A percentile compares a stretch with the other conserved stretches of the same genome.
Conservation (phyloP, 345 rosid genomes). For the rapeseed (Brassica napus) region DNA sequence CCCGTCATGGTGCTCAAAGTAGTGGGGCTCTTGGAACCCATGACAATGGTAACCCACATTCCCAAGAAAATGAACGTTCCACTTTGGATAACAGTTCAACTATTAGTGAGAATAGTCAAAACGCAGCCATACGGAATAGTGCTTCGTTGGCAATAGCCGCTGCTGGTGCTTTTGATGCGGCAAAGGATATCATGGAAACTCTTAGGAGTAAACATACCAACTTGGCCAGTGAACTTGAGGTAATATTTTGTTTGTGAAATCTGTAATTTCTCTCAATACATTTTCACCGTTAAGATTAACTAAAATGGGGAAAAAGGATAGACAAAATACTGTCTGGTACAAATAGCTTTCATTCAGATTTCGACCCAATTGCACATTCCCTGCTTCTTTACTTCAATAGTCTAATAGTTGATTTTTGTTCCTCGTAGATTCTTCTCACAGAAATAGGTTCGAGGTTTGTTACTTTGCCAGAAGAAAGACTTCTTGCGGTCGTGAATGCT, state of each 20-base stretch:
- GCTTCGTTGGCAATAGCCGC: slow-evolving; percentile 74
- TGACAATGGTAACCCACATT: slow-evolving; percentile 74
- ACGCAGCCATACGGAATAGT: slow-evolving; percentile 62
- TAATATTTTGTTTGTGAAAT: not conserved
- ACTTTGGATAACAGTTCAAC: slow-evolving; percentile 62
- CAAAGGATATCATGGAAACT: slow-evolving; percentile 96
- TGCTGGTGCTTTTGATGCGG: slow-evolving; percentile 90
- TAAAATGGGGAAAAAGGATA: not conserved
- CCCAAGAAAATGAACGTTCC: slow-evolving; percentile 84
- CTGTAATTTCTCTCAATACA: not conserved
- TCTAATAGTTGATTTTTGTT: not conserved
- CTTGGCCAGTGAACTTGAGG: slow-evolving; percentile 98
- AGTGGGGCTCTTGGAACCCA: slow-evolving; percentile 65
- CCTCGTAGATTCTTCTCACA: slow-evolving; percentile 38
- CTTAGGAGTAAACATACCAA: slow-evolving; percentile 93
- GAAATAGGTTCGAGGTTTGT: slow-evolving; percentile 98
- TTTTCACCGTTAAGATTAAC: not conserved
- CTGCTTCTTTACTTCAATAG: not conserved
- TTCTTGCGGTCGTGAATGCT: slow-evolving; percentile 97
- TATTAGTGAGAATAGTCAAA: slow-evolving; percentile 46
- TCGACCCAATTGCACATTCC: not conserved
- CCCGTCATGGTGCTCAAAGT: slow-evolving; percentile 53
- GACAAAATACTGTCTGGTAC: not conserved
- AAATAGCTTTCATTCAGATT: not conserved
- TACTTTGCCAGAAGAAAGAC: slow-evolving; percentile 95